Evolutionary conservation across 2,329 filamentous ascomycete species (phyloP).

Genomic region (Cordyceps sp.): DNA sequence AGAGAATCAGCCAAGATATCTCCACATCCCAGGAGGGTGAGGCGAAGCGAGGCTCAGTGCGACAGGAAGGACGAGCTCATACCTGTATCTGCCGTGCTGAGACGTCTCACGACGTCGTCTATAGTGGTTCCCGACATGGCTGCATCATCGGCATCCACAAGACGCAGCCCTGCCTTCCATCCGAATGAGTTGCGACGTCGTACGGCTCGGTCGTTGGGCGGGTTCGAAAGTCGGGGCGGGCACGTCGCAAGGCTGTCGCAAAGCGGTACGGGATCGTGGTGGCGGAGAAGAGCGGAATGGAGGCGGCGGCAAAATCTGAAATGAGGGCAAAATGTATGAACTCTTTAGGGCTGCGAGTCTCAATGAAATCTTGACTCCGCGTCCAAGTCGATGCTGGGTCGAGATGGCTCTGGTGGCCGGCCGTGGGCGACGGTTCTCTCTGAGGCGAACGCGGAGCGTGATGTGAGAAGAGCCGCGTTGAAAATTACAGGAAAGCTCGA

Average conservation of each 20-base stretch:
- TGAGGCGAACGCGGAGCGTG: no score
- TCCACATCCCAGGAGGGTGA: no score
- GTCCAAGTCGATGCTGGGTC: no score
- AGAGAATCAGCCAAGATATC: neutral
- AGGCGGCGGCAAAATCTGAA: neutral
- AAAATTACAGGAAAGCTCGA: slow-evolving; percentile 21
- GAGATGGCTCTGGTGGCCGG: no score
- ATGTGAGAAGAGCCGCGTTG: slow-evolving; percentile 9
- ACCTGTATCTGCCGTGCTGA: slow-evolving; percentile 40
- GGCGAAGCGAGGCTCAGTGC: no score
- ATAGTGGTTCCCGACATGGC: slow-evolving; percentile 44
- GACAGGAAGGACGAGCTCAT: no score
- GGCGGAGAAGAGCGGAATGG: neutral
- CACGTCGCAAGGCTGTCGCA: slow-evolving; percentile 10
- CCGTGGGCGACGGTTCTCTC: no score
- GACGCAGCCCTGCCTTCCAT: slow-evolving; percentile 19
- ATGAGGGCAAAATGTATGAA: no score
- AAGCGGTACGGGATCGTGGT: neutral
- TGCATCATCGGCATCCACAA: slow-evolving; percentile 27
- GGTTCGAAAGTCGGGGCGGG: slow-evolving; percentile 2
- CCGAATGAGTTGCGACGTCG: slow-evolving; percentile 9
- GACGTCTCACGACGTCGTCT: slow-evolving; percentile 46
- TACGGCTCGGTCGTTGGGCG: slow-evolving; percentile 5
- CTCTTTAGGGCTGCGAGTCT: no score
- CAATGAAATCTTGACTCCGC: no score